Conservation (phyloP, 495 filamentous ascomycete genomes). For the Beverwykella pulmonaria region DNA sequence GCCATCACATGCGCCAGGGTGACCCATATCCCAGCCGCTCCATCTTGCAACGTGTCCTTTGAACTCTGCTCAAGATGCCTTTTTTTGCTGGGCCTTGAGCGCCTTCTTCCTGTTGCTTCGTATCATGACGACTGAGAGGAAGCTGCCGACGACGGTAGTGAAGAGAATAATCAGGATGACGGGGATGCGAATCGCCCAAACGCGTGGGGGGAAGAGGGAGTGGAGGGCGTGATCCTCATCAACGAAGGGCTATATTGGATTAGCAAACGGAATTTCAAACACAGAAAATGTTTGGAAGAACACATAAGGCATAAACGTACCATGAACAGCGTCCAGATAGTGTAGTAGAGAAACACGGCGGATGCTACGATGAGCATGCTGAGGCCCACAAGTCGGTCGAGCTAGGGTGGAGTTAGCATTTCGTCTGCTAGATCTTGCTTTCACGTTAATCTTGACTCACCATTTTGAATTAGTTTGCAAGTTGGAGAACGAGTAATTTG, state of each 20-base stretch:
- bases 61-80: slow-evolving; percentile 47
- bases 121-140: slow-evolving; percentile 98
- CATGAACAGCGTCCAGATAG: slow-evolving; percentile 96
- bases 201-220: slow-evolving; percentile 91
- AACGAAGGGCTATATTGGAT: slow-evolving; percentile 78
- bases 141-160: slow-evolving; percentile 91
- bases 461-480: slow-evolving; percentile 9
- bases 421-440: not conserved
- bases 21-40: not conserved
- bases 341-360: slow-evolving; percentile 98
- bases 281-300: not conserved
- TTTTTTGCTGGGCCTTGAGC: slow-evolving; percentile 79
- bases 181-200: slow-evolving; percentile 98
- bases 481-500: not conserved
- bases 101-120: slow-evolving; percentile 97
- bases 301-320: slow-evolving; percentile 52
- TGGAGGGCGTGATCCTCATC: slow-evolving; percentile 92
- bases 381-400: slow-evolving; percentile 93
- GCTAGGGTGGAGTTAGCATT: slow-evolving; percentile 55
- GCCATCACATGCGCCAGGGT: not conserved
- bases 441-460: not conserved
- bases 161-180: slow-evolving; percentile 93
- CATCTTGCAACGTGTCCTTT: slow-evolving; percentile 25
- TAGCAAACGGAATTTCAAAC: not conserved
- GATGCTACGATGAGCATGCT: slow-evolving; percentile 96